A percentile compares a stretch with the other conserved stretches of the same genome.
phyloP scores from a whole-genome alignment of 108 stramenopile genomes.

The Skeletonema potamos region DNA sequence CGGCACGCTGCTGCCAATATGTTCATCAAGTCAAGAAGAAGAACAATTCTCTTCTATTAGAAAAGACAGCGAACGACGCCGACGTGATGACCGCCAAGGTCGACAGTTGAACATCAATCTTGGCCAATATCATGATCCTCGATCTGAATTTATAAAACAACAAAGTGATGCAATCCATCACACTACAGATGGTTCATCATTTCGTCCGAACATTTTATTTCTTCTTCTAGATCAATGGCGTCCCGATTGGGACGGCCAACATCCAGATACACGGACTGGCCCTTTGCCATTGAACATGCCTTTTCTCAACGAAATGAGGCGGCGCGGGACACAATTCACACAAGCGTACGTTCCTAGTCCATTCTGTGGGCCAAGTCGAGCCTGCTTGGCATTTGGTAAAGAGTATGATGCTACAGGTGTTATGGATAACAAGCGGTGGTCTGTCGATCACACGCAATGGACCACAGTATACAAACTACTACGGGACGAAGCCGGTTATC shows the following conservation, averaged over 20 bases:
- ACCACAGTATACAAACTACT: conserved; percentile 27
- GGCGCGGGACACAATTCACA: conserved; percentile 21
- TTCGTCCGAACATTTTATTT: conserved; percentile 23
- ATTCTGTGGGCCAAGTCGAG: conserved; percentile 29
- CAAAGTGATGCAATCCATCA: neutral
- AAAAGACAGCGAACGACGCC: neutral
- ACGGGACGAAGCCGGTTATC: conserved; percentile 19
- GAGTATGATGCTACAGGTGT: conserved; percentile 27
- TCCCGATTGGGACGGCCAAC: conserved; percentile 29
- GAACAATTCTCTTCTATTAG: neutral
- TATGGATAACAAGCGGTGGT: conserved; percentile 11
- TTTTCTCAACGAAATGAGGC: conserved; percentile 7
- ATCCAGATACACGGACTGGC: conserved; percentile 2
- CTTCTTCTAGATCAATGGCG: conserved; percentile 39
- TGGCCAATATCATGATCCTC: neutral
- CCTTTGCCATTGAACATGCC: conserved; percentile 16
- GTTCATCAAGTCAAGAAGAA: neutral
- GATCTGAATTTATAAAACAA: neutral
- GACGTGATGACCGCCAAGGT: neutral
- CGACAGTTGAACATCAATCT: neutral
- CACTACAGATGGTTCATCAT: neutral
- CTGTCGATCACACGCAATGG: conserved; percentile 6
- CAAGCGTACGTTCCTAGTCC: conserved; percentile 37
- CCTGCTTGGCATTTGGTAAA: conserved; percentile 31
- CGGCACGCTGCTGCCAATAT: neutral